Evolutionary conservation across 345 rosid genomes (phyloP), one percentile per base, ranked within the genome.

Genomic region (Cardamine chenopodiifolia): DNA sequence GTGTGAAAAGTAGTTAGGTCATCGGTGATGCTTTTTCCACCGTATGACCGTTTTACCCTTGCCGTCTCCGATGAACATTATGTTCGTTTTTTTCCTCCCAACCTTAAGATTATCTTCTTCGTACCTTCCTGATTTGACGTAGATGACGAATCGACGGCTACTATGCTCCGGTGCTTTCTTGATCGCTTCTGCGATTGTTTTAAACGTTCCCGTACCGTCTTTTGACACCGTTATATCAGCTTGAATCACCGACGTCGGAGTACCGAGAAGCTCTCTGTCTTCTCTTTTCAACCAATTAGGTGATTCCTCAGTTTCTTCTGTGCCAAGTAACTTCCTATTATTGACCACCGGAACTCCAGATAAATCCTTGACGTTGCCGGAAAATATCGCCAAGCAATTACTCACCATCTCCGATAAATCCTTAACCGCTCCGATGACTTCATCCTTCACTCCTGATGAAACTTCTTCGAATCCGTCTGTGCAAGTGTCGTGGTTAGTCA

Each of bases 401-500:
- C 98, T 95, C 55, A 92, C 96, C 76, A 95, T 71, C 81, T 95
- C 97, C 53, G 99, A 86, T 53, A 95, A 75, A 75, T 95, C 90
- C 81, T 74, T 83, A 74, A 90, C 34, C 50, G 69, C 83, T 58
- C 44, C 79, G 22, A 78, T n/a, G 80, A 95, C 74, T 83, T 84
- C 90, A 63, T 83, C 78, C 83, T 87, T 95, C 71, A 86, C 96
- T 18, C 63, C 35, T 44, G 45, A 40, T 0, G 45, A 40, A 40
- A 40, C 17, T 47, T 79, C 94, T 4, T 68, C 83, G 47, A 95
- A 88, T 14, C 99, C 99, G 20, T 95, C 97, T 6, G 83, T 59
- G 28, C 99, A 95, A 26, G 99, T 95, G 85, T 95, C 99, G 57
- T 95, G 97, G 59, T 92, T 90, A 0, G 98, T 95, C 86, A 95